phyloP scores from a whole-genome alignment of 768 basidiomycete genomes.

The Coprinellus aureogranulatus region DNA sequence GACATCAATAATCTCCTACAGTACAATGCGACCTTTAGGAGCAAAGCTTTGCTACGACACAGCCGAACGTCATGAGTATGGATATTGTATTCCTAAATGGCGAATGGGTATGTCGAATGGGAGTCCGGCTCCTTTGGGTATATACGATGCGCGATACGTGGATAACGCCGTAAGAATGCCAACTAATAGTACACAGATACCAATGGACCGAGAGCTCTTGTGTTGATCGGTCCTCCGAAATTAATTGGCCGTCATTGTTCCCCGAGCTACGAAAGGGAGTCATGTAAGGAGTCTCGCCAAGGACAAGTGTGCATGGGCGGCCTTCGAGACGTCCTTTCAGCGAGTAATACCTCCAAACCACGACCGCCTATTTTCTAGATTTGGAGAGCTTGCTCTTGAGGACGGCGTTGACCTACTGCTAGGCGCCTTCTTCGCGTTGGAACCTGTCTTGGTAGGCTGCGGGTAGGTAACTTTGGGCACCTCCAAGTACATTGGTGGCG shows the following conservation, averaged over 20 bases:
- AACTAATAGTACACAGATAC: too few relatives aligned
- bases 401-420: constrained; percentile 24
- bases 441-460: neutral
- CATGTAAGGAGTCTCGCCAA: too few relatives aligned
- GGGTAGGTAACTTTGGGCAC: constrained; percentile 16
- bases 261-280: too few relatives aligned
- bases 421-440: constrained; percentile 10
- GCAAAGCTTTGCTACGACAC: constrained; percentile 79
- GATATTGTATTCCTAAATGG: neutral
- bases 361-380: neutral
- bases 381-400: constrained; percentile 16
- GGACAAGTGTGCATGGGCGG: too few relatives aligned
- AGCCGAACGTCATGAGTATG: constrained; percentile 52
- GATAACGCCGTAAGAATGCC: too few relatives aligned
- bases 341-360: constrained; percentile 4
- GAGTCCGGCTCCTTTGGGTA: too few relatives aligned
- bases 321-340: too few relatives aligned
- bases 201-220: too few relatives aligned
- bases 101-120: too few relatives aligned
- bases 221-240: too few relatives aligned
- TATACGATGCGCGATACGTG: neutral
- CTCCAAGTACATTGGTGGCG: constrained; percentile 46
- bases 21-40: constrained; percentile 92
- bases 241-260: too few relatives aligned
- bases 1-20: constrained; percentile 94